These are phyloP conservation scores for Plenodomus lindquistii DNA, from an alignment of 2,329 filamentous ascomycete species.

Conservation along the genomic window DNA sequence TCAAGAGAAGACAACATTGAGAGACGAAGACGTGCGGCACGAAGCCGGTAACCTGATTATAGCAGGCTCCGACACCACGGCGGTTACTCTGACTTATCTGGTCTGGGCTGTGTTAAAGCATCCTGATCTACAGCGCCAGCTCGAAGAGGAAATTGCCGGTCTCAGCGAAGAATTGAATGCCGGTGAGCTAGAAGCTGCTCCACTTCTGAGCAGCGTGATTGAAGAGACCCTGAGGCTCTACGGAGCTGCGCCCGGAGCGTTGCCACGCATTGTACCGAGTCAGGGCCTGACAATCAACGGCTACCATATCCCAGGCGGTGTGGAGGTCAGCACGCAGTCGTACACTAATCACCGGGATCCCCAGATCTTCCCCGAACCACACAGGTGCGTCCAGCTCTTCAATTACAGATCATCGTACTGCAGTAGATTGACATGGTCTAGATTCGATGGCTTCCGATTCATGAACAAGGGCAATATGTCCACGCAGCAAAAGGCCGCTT, in stretches of 20 bases:
- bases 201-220: conserved; percentile 43
- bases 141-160: conserved; percentile 28
- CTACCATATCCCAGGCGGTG: conserved; percentile 42
- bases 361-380: conserved; percentile 22
- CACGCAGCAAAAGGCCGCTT: conserved; percentile 53
- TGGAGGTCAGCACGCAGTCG: conserved; percentile 44
- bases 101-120: conserved; percentile 37
- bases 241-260: conserved; percentile 39
- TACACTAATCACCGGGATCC: conserved; percentile 45
- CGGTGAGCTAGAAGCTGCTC: conserved; percentile 32
- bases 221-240: conserved; percentile 47
- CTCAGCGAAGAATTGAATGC: conserved; percentile 19
- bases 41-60: conserved; percentile 40
- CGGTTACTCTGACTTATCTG: conserved; percentile 39
- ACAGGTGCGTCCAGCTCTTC: neutral
- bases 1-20: conserved; percentile 26
- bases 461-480: conserved; percentile 19
- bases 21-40: conserved; percentile 30
- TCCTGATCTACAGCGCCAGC: conserved; percentile 17
- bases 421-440: conserved; percentile 2
- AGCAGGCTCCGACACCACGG: conserved; percentile 42
- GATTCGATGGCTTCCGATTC: conserved; percentile 40
- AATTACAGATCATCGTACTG: neutral
- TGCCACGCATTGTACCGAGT: conserved; percentile 42
- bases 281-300: conserved; percentile 40